phyloP scores from a whole-genome alignment of 139 green algal species.

The Chloropicon primus region DNA sequence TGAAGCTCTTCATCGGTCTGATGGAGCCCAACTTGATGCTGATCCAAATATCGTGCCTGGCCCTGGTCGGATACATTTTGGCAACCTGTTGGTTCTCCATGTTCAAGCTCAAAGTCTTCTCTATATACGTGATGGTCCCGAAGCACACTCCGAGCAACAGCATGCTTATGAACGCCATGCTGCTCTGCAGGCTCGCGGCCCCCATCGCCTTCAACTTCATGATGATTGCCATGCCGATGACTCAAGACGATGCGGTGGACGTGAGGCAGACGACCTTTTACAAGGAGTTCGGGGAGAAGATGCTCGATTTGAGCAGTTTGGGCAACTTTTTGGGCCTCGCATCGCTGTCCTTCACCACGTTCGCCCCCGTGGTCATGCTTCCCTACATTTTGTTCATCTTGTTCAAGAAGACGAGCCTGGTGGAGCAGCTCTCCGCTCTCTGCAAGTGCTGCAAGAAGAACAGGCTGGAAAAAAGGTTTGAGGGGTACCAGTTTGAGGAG shows the following conservation, averaged over 20 bases:
- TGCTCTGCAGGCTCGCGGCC: slow-evolving; percentile 78
- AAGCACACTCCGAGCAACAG: slow-evolving; percentile 44
- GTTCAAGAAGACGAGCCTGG: background rate
- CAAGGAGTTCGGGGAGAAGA: slow-evolving; percentile 29
- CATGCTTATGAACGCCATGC: slow-evolving; percentile 47
- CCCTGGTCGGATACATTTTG: background rate
- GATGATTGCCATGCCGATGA: slow-evolving; percentile 14
- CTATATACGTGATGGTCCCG: slow-evolving; percentile 59
- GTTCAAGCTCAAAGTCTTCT: slow-evolving; percentile 63
- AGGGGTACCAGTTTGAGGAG: background rate
- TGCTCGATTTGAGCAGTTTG: slow-evolving; percentile 37
- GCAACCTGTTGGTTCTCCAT: slow-evolving; percentile 46
- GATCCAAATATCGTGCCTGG: background rate
- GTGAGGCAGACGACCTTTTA: slow-evolving; percentile 26
- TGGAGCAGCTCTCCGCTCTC: background rate
- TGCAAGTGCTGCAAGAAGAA: background rate
- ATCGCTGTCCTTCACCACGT: slow-evolving; percentile 25
- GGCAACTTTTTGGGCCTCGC: slow-evolving; percentile 20
- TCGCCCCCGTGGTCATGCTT: slow-evolving; percentile 28
- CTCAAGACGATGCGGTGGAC: background rate
- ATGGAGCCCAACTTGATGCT: background rate
- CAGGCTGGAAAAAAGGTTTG: background rate
- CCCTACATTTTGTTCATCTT: slow-evolving; percentile 33
- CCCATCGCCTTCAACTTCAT: slow-evolving; percentile 90
- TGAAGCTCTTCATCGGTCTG: background rate